These are phyloP conservation scores for Pharnaceum exiguum DNA, from an alignment of 148 eudicot genomes.

Conservation along the genomic window DNA sequence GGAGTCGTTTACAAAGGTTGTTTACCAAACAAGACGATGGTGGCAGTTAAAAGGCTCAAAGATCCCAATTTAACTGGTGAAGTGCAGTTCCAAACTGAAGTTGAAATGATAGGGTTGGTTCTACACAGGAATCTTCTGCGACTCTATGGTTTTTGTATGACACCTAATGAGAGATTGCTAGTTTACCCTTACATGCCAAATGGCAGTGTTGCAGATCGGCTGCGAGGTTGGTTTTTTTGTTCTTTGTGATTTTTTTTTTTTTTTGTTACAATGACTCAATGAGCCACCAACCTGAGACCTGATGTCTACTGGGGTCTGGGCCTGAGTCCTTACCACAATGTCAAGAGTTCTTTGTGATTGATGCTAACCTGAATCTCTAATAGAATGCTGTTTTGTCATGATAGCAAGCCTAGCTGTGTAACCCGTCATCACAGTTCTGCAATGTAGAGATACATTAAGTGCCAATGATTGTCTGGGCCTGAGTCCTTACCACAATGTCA, in stretches of 20 bases:
- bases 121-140: slow-evolving; percentile 82
- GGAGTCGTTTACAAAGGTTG: slow-evolving; percentile 87
- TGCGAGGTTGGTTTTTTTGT: slow-evolving; percentile 56
- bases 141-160: slow-evolving; percentile 82
- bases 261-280: background rate
- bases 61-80: slow-evolving; percentile 89
- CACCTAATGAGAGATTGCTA: slow-evolving; percentile 71
- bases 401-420: too few species aligned
- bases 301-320: too few species aligned
- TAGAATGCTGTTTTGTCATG: too few species aligned
- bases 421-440: too few species aligned
- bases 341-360: too few species aligned
- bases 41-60: slow-evolving; percentile 87
- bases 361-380: too few species aligned
- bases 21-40: slow-evolving; percentile 61
- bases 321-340: too few species aligned
- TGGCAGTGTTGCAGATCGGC: slow-evolving; percentile 92
- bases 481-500: too few species aligned
- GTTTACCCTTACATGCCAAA: slow-evolving; percentile 93
- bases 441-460: too few species aligned
- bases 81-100: slow-evolving; percentile 93
- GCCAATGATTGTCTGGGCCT: too few species aligned
- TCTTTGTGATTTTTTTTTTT: background rate
- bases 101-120: slow-evolving; percentile 96
- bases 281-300: too few species aligned